phyloP scores from a whole-genome alignment of 306 rosid genomes.

The Rubus parviflorus region DNA sequence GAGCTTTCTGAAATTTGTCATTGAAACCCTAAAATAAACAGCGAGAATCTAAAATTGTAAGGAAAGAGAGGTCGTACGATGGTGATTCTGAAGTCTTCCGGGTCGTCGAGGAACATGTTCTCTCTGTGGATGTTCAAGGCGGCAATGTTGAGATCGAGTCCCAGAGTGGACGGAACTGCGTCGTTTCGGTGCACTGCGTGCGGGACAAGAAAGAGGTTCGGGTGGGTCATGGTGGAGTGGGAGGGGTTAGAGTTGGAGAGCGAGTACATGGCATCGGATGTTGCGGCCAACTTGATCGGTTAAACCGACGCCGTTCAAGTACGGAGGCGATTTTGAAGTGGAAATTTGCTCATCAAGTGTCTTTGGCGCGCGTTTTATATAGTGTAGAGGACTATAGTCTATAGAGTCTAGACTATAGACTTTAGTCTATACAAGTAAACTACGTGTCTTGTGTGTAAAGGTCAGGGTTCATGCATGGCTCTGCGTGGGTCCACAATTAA shows the following conservation, averaged over 20 bases:
- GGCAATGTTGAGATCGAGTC: neutral
- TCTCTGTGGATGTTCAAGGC: slow-evolving; percentile 41
- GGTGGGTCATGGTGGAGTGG: neutral
- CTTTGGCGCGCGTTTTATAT: neutral
- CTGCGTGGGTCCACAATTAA: too few relatives aligned
- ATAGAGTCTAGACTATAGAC: too few relatives aligned
- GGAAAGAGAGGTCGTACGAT: slow-evolving; percentile 39
- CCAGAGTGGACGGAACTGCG: neutral
- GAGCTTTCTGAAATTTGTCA: neutral
- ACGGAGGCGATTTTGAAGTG: neutral
- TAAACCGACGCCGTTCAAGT: neutral
- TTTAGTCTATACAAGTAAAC: neutral
- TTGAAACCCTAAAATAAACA: too few relatives aligned
- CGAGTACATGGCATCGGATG: neutral
- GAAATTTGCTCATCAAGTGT: neutral
- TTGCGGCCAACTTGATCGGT: neutral
- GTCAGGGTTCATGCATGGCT: too few relatives aligned
- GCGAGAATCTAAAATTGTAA: neutral
- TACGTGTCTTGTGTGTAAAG: too few relatives aligned
- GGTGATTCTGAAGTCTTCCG: slow-evolving; percentile 60
- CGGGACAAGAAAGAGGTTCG: slow-evolving; percentile 16
- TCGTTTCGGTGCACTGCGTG: neutral
- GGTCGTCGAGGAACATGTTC: slow-evolving; percentile 51
- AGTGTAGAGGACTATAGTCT: neutral
- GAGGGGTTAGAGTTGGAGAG: too few relatives aligned